Evolutionary conservation across 148 eudicot species (phyloP), one percentile per base, ranked within the genome.

Genomic region (Cornus suecica): DNA sequence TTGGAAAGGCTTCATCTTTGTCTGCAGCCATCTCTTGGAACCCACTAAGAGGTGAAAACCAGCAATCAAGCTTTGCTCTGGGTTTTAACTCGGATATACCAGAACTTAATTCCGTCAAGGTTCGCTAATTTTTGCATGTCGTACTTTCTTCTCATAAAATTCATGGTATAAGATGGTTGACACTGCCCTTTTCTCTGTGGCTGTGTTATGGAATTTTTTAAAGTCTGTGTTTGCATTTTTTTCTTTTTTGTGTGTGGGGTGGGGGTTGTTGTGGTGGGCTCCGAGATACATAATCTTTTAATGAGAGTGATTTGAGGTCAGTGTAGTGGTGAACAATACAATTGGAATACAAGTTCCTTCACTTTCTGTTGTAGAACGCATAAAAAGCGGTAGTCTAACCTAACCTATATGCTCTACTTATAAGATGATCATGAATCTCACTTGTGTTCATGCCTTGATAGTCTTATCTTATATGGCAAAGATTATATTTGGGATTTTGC

Each of bases 1-100:
- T 81, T 80, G 89, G 88, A 64, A 90, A 86, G 67, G 97, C 80
- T 74, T 83, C 89, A 74, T 89, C 92, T 75, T 45, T 75, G 71
- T 91, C 99, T 60, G 94, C 99, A 58, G 85, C 97, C 65, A 80
- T 95, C 29, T 92, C 99, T 25, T 95, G 97, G 99, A 90, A 83
- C 62, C 92, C 97, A 27, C 90, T 83, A 65, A 90, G 82, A 88
- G 83, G 84, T 73, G 94, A 88, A 73, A 81, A 72, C 86, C 91
- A 82, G 74, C 97, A 87, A 76, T 86, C 89, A 85, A 91, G 97
- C 80, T 95, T 95, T 84, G 92, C 89, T 76, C 71, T 91, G 82
- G 97, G 97, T 65, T 89, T 90, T 68, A 88, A 86, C 78, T 90
- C 99, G n/a, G 87, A 90, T 76, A 69, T 83, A 37, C 81, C 85